Evolutionary conservation across 768 basidiomycete species (phyloP).

Genomic region (Ramaria rubella): DNA sequence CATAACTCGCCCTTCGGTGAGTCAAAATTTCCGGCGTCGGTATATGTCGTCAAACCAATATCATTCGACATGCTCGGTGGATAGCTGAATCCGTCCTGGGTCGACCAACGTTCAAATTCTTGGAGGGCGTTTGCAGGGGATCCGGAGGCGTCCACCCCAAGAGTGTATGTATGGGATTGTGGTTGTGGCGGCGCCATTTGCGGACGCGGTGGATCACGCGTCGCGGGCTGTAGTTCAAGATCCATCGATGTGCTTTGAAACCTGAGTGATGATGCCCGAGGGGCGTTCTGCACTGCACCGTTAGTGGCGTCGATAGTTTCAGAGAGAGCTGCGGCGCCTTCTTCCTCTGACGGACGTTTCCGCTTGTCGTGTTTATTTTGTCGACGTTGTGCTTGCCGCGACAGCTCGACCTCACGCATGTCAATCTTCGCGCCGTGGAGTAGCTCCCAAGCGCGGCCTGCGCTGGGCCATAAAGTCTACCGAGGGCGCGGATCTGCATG

Average conservation of each 20-base stretch:
- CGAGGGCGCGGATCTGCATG: not conserved
- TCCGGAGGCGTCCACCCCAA: not conserved
- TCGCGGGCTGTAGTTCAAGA: not conserved
- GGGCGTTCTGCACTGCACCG: not conserved
- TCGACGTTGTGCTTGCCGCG: not conserved
- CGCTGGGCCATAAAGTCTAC: slow-evolving; percentile 58
- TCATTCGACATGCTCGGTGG: not conserved
- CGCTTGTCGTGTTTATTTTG: not conserved
- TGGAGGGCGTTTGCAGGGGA: not conserved
- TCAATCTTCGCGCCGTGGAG: slow-evolving; percentile 55
- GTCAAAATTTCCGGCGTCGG: not conserved
- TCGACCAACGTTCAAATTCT: not conserved
- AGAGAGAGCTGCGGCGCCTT: not conserved
- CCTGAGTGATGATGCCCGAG: not conserved
- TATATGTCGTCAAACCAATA: not conserved
- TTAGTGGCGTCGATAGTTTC: not conserved
- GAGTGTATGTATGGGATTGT: not conserved
- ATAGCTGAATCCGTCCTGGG: not conserved
- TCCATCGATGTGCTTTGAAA: not conserved
- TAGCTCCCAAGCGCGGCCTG: slow-evolving; percentile 66
- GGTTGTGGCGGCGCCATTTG: not conserved
- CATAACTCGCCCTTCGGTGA: not conserved
- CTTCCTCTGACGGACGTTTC: not conserved
- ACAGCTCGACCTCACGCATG: slow-evolving; percentile 11
- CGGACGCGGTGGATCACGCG: not conserved